Percentiles rank a stretch among this genome's conserved stretches.
Conservation (phyloP, 768 basidiomycete genomes). For the Astraeus odoratus region DNA sequence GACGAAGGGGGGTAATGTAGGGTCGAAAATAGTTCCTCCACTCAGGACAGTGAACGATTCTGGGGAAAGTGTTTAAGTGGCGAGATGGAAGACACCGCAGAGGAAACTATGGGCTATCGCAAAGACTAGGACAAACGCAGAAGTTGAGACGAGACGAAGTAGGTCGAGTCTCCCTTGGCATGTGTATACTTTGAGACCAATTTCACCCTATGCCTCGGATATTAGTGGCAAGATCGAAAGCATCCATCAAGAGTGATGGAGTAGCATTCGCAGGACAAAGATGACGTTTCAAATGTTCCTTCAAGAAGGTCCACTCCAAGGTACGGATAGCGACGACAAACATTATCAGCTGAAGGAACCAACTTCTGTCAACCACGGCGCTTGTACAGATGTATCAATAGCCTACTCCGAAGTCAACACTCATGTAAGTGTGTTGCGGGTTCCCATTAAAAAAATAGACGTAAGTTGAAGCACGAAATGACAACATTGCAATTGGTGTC, state of each 20-base stretch:
- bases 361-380: not conserved
- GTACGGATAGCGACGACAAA: conserved; percentile 3
- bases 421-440: not conserved
- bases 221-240: conserved; percentile 43
- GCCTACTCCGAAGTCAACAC: not conserved
- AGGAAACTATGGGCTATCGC: not conserved
- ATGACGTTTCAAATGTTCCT: not conserved
- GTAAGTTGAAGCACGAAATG: not conserved
- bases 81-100: not conserved
- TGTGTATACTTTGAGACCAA: conserved; percentile 35
- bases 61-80: not conserved
- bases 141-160: too few species aligned
- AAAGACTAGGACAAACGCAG: not conserved
- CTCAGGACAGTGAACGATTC: not conserved
- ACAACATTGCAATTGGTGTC: conserved; percentile 22
- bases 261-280: not conserved
- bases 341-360: conserved; percentile 2
- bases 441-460: not conserved
- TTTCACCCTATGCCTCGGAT: conserved; percentile 57
- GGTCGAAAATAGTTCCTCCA: not conserved
- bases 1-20: too few species aligned
- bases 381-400: not conserved
- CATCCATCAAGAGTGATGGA: conserved; percentile 25
- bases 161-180: conserved; percentile 36
- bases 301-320: conserved; percentile 4